Conservation (phyloP, 2,329 filamentous ascomycete species). For the Chaetomium globosum region DNA sequence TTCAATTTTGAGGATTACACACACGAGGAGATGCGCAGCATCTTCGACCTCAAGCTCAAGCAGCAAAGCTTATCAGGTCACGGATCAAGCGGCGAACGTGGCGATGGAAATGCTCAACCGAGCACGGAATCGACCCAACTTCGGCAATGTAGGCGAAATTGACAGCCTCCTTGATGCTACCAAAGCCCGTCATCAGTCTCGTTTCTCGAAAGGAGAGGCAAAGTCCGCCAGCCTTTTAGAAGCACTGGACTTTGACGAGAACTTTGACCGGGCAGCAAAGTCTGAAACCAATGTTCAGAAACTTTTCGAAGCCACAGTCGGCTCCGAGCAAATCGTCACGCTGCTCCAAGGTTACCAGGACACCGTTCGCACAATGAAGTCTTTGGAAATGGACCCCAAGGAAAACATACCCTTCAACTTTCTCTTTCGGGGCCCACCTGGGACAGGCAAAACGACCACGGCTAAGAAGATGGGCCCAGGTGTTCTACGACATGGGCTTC, state of each 20-base stretch:
- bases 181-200: constrained; percentile 48
- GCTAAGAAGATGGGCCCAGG: constrained; percentile 72
- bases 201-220: constrained; percentile 34
- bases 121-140: constrained; percentile 64
- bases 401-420: constrained; percentile 68
- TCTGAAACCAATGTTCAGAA: constrained; percentile 52
- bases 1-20: constrained; percentile 72
- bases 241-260: constrained; percentile 58
- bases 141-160: constrained; percentile 74
- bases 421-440: constrained; percentile 67
- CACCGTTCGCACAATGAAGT: constrained; percentile 54
- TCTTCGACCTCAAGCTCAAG: constrained; percentile 66
- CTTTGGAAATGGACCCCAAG: constrained; percentile 56
- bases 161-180: constrained; percentile 66
- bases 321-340: constrained; percentile 57
- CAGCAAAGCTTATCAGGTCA: constrained; percentile 57
- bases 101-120: constrained; percentile 63
- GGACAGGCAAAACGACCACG: constrained; percentile 73
- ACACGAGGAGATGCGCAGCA: constrained; percentile 58
- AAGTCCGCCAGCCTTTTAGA: constrained; percentile 38
- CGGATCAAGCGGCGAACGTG: constrained; percentile 53
- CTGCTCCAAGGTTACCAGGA: constrained; percentile 59
- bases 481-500: constrained; percentile 76
- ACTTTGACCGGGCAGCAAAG: constrained; percentile 57
- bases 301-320: constrained; percentile 63